Conservation (phyloP, 1,139 yeast species). For the Candida mesenterica region DNA sequence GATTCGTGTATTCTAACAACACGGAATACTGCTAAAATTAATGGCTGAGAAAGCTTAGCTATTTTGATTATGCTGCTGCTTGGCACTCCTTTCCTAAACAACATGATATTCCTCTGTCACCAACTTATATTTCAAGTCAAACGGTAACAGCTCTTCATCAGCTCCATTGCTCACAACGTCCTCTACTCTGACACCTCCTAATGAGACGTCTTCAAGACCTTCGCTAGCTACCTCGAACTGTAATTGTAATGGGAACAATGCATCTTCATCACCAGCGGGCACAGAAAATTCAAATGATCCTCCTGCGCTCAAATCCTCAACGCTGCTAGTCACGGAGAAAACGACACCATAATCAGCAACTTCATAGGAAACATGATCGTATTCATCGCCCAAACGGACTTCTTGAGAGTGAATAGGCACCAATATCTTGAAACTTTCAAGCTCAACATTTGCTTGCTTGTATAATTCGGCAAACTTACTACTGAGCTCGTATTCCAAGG, state of each 20-base stretch:
- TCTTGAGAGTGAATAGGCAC: slow-evolving; percentile 65
- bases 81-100: slow-evolving; percentile 28
- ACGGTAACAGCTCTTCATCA: slow-evolving; percentile 60
- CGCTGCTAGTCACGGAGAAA: slow-evolving; percentile 49
- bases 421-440: slow-evolving; percentile 58
- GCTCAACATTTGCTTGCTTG: slow-evolving; percentile 25
- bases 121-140: slow-evolving; percentile 63
- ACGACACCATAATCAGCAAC: slow-evolving; percentile 61
- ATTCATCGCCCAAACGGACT: slow-evolving; percentile 54
- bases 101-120: slow-evolving; percentile 66
- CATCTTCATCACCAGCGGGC: slow-evolving; percentile 75
- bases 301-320: slow-evolving; percentile 38
- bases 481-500: slow-evolving; percentile 80
- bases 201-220: slow-evolving; percentile 39
- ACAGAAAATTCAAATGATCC: slow-evolving; percentile 83
- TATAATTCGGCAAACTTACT: slow-evolving; percentile 36
- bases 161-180: slow-evolving; percentile 42
- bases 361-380: slow-evolving; percentile 45
- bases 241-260: slow-evolving; percentile 84
- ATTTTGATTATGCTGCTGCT: no score
- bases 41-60: no score
- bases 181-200: slow-evolving; percentile 41
- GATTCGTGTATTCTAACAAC: no score
- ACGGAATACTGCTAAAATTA: no score
- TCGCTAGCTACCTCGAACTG: slow-evolving; percentile 43